Evolutionary conservation across 805 yeast species (phyloP), one percentile per base, ranked within the genome.

Genomic region (Sungouiella blattae): DNA sequence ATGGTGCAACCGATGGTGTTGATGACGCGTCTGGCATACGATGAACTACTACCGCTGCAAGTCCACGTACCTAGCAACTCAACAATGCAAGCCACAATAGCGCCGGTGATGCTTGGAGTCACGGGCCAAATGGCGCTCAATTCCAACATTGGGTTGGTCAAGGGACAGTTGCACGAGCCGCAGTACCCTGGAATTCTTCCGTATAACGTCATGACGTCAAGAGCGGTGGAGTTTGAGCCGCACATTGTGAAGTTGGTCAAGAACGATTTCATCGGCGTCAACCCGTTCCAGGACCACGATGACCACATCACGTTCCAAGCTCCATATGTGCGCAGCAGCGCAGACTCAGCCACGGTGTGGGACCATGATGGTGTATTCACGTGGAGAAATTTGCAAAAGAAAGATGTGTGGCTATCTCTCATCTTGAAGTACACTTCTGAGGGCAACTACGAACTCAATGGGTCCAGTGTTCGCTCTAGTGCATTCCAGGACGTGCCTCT

Each of bases 221-320:
- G 11, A 9, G 11, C 18, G n/a, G 8, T 26, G 11, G 8, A 12
- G 18, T 26, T 12, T 6, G 28, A 26, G 11, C 28, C 28, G 18
- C 28, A 26, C 18, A 17, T 26, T 5, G 28, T 26, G 13, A 14
- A 14, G 11, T 17, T 26, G 6, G 28, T 26, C 18, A 26, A 26
- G 28, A 7, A 14, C 28, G 28, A 26, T 26, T 26, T 26, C 18
- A 5, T 12, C 28, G 28, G 28, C 11, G 28, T 26, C 8, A 26
- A 26, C 28, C 28, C 28, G 16, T 26, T 26, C 28, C 28, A 26
- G 18, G 18, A 14, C 6, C 7, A 26, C 28, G 18, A 7, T 17
- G 28, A 26, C 18, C 6, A 5, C 18, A 5, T 26, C 18, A 6
- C 11, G 7, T 13, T 26, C 18, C 11, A 12, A 6, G 28, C 28